A percentile compares a stretch with the other conserved stretches of the same genome.
Evolutionary conservation across 2,329 filamentous ascomycete genomes (phyloP).

Genomic region (Claviceps sp.): DNA sequence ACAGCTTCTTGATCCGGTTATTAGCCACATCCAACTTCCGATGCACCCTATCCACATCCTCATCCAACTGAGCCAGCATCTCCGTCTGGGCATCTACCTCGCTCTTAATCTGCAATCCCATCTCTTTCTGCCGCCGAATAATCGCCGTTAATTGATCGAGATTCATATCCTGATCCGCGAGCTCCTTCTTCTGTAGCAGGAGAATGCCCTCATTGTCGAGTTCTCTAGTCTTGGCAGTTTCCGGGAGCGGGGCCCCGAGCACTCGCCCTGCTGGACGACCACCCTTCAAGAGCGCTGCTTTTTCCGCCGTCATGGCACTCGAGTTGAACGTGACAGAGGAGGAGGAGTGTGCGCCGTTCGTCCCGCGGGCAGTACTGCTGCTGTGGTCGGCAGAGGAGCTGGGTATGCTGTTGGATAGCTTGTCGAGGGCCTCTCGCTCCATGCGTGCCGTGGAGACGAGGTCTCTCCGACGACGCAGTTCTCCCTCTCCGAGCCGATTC

Average conservation of each 20-base stretch:
- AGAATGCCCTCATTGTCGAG: constrained; percentile 63
- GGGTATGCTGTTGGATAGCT: constrained; percentile 46
- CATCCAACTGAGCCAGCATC: constrained; percentile 53
- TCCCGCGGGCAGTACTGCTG: constrained; percentile 29
- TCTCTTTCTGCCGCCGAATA: constrained; percentile 60
- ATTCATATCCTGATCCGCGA: constrained; percentile 62
- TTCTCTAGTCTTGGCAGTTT: constrained; percentile 66
- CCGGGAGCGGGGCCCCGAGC: constrained; percentile 56
- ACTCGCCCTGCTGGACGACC: constrained; percentile 43
- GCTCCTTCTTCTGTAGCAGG: constrained; percentile 60
- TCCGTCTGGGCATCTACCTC: constrained; percentile 60
- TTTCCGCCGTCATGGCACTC: constrained; percentile 25
- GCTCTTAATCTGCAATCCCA: constrained; percentile 62
- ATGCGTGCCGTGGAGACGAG: constrained; percentile 55
- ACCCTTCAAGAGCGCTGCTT: constrained; percentile 31
- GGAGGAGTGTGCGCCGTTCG: constrained; percentile 12
- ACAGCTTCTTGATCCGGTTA: constrained; percentile 55
- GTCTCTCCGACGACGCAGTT: constrained; percentile 58
- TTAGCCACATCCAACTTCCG: constrained; percentile 64
- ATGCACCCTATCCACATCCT: constrained; percentile 51
- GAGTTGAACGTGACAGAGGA: constrained; percentile 9
- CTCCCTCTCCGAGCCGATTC: constrained; percentile 54
- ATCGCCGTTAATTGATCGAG: constrained; percentile 55
- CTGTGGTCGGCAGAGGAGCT: constrained; percentile 9
- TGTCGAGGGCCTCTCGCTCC: constrained; percentile 65